Percentiles rank a stretch among this genome's conserved stretches.
Evolutionary conservation across 345 rosid genomes (phyloP).

Genomic region (Syzygium aromaticum): DNA sequence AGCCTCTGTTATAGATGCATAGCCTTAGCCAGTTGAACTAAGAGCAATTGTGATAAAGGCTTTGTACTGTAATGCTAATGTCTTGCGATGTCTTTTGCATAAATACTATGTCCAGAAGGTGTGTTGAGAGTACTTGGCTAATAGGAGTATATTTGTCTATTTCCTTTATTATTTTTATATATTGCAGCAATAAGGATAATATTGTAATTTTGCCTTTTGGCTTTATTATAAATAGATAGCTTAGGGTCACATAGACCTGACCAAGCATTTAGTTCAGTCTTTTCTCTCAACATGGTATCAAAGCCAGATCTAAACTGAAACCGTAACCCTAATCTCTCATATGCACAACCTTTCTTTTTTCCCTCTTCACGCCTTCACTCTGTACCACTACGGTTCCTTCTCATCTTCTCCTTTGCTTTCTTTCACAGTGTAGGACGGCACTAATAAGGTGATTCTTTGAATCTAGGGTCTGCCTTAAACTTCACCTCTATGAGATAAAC

Average conservation of each 20-base stretch:
- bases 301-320: not conserved
- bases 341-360: not conserved
- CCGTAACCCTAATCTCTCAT: not conserved
- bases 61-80: not conserved
- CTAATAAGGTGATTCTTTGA: not conserved
- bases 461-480: not conserved
- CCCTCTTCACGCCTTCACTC: not conserved
- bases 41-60: not conserved
- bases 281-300: not conserved
- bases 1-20: not conserved
- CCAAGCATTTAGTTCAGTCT: not conserved
- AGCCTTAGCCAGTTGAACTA: not conserved
- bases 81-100: not conserved
- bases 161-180: too few relatives aligned
- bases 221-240: not conserved
- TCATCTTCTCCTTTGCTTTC: not conserved
- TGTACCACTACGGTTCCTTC: not conserved
- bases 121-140: not conserved
- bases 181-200: not conserved
- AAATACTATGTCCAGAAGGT: not conserved
- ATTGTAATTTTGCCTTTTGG: not conserved
- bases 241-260: not conserved
- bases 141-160: not conserved
- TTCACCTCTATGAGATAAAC: not conserved
- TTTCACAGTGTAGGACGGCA: not conserved